phyloP scores from a whole-genome alignment of 495 filamentous ascomycete species.

The Baudoinia panamericana region DNA sequence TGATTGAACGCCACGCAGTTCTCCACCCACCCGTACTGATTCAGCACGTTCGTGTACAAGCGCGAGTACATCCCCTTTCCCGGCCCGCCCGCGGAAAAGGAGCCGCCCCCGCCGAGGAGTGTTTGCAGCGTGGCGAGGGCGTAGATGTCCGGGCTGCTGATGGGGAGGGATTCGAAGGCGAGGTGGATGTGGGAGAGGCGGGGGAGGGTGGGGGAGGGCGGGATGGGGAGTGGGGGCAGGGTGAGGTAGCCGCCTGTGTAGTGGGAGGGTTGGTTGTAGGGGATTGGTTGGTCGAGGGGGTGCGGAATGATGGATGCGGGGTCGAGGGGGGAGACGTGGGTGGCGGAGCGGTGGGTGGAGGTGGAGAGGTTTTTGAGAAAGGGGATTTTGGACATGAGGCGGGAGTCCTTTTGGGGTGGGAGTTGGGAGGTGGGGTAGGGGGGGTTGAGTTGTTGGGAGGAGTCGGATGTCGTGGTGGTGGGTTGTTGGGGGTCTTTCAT shows the following conservation, averaged over 20 bases:
- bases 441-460: conserved; percentile 22
- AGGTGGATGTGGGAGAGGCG: conserved; percentile 82
- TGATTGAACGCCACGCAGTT: conserved; percentile 93
- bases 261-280: conserved; percentile 45
- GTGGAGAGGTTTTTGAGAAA: conserved; percentile 83
- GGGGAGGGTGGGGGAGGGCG: conserved; percentile 64
- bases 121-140: conserved; percentile 93
- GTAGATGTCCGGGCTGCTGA: conserved; percentile 83
- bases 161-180: conserved; percentile 89
- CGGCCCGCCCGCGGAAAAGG: conserved; percentile 92
- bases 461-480: not conserved
- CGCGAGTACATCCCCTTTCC: conserved; percentile 99
- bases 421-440: conserved; percentile 28
- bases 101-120: conserved; percentile 88
- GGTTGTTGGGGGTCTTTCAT: conserved; percentile 38
- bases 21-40: conserved; percentile 94
- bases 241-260: conserved; percentile 91
- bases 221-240: conserved; percentile 64
- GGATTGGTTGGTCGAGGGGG: conserved; percentile 39
- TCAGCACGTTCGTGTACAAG: conserved; percentile 92
- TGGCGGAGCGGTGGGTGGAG: conserved; percentile 47
- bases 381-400: conserved; percentile 72
- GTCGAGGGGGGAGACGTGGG: conserved; percentile 35
- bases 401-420: conserved; percentile 37
- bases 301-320: conserved; percentile 34